Base-by-base conservation (phyloP, 192 early-diverging fungal species). In the Backusella westeae region DNA sequence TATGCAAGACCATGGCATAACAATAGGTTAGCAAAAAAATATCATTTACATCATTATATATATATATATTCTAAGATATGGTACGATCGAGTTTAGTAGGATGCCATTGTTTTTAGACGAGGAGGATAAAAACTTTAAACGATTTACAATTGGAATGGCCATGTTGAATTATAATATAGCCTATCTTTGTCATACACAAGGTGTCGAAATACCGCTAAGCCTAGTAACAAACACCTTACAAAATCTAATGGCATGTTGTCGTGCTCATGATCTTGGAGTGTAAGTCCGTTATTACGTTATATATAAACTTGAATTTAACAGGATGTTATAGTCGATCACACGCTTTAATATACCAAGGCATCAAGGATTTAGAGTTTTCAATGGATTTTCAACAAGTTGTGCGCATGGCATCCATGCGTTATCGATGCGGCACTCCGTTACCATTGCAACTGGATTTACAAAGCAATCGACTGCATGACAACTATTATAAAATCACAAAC, bases 131-230 rank as follows among this genome's bases (percentile, higher is more conserved):
- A 87, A 90, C 53, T 46, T 82, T 9, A 74, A 77, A 32, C 38
- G 42, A 4, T 90, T 88, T 67, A 81, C 80, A 1, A 69, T 80
- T 17, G 89, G 87, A 5, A 77, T 90, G 44, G 83, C 83, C 1
- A 84, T 87, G 81, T 67, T 90, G 23, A 90, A 88, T 73, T 90
- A 90, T 65, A 80, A 90, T 29, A 84, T 90, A 67, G 89, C 84
- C 9, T 90, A 88, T 75, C 69, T 90, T 14, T 90, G 89, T 72
- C 79, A 86, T 73, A 85, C 86, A 2, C 89, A 90, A 53, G 87
- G 87, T 29, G 81, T 88, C 3, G 79, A 86, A 19, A 84, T 90
- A 59, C 79, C 84, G 14, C 63, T 84, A 0, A 73, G 75, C 34
- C 81, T 84, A 36, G 81, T 87, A 8, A 59, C 87, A 29, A 84